Conservation (phyloP, 352 stramenopile species). For the Pythium scleroteichum region DNA sequence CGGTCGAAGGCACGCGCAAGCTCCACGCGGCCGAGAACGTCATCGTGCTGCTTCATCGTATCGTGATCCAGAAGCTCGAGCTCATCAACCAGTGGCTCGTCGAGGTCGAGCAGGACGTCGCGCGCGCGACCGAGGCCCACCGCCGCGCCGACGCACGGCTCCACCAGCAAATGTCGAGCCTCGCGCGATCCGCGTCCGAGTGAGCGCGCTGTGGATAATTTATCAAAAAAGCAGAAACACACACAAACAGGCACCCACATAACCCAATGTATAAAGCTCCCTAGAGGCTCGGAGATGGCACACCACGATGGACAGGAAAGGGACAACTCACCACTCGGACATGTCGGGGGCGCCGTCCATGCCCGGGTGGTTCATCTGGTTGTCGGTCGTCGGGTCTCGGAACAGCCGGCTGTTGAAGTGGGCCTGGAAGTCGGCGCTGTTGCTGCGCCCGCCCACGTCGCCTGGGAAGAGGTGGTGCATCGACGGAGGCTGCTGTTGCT, state of each 20-base stretch:
- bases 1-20: constrained; percentile 56
- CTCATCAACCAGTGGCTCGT: constrained; percentile 61
- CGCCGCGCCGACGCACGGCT: constrained; percentile 53
- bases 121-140: constrained; percentile 48
- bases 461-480: constrained; percentile 28
- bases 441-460: constrained; percentile 8
- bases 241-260: background rate
- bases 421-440: constrained; percentile 43
- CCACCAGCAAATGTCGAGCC: constrained; percentile 61
- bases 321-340: constrained; percentile 38
- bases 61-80: constrained; percentile 79
- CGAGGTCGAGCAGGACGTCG: constrained; percentile 57
- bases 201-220: constrained; percentile 16
- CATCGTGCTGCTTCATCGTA: constrained; percentile 70
- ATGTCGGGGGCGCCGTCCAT: constrained; percentile 65
- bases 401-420: constrained; percentile 41
- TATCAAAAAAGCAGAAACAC: constrained; percentile 16
- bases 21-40: constrained; percentile 70
- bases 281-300: background rate
- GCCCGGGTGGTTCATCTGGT: constrained; percentile 28
- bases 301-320: constrained; percentile 2
- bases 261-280: too few relatives aligned
- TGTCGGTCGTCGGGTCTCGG: constrained; percentile 40
- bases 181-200: constrained; percentile 53
- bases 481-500: constrained; percentile 39